Percentiles rank a stretch among this genome's conserved stretches.
These are phyloP conservation scores for Aspergillus quadricinctus DNA, from an alignment of 2,329 filamentous ascomycete species.

Conservation along the genomic window DNA sequence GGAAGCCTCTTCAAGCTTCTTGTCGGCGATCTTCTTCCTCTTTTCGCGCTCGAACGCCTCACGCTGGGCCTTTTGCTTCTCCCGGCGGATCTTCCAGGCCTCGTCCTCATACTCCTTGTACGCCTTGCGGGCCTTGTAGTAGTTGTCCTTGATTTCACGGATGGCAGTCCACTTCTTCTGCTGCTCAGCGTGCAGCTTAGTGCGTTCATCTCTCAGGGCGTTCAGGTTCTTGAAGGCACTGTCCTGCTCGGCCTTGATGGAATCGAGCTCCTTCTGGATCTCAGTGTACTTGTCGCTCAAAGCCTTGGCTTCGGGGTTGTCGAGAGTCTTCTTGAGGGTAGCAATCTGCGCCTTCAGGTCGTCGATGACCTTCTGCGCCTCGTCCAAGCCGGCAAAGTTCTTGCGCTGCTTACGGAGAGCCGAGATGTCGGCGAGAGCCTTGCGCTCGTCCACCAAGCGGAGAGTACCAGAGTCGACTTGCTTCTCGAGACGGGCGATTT, in stretches of 20 bases:
- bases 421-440: constrained; percentile 78
- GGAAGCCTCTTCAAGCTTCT: constrained; percentile 49
- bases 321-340: constrained; percentile 80
- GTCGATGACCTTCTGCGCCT: constrained; percentile 82
- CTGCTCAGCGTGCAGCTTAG: constrained; percentile 77
- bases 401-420: constrained; percentile 84
- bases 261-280: constrained; percentile 82
- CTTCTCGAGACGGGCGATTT: constrained; percentile 76
- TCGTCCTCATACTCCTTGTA: constrained; percentile 79
- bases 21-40: constrained; percentile 51
- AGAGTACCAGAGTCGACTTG: constrained; percentile 85
- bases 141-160: constrained; percentile 83
- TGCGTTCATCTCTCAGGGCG: constrained; percentile 76
- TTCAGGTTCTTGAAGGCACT: constrained; percentile 85
- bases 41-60: constrained; percentile 49
- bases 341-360: constrained; percentile 82
- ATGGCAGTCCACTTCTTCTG: constrained; percentile 79
- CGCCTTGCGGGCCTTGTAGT: constrained; percentile 78
- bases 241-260: constrained; percentile 88
- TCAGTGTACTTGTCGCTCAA: constrained; percentile 80
- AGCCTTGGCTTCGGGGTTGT: constrained; percentile 86
- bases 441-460: constrained; percentile 97
- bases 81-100: constrained; percentile 67
- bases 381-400: constrained; percentile 80
- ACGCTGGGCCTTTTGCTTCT: constrained; percentile 77